Conservation (phyloP, 2,329 filamentous ascomycete species). For the Sordariomycetes sp. region DNA sequence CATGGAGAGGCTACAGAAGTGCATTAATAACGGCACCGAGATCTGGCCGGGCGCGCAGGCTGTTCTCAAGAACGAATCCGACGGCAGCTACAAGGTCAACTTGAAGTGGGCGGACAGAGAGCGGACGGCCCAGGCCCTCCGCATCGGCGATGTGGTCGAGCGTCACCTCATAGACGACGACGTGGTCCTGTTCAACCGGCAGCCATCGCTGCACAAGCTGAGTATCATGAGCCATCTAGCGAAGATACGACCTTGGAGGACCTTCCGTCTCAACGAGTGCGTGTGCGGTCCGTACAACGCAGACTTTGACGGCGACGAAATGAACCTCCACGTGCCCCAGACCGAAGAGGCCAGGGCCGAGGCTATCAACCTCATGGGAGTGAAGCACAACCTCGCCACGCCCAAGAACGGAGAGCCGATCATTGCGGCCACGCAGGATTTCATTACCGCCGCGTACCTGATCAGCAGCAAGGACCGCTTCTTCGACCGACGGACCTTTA, state of each 20-base stretch:
- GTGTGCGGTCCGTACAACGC: slow-evolving; percentile 97
- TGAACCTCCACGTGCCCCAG: slow-evolving; percentile 97
- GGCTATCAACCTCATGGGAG: slow-evolving; percentile 93
- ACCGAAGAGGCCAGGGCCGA: slow-evolving; percentile 94
- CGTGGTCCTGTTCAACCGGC: slow-evolving; percentile 94
- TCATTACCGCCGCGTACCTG: slow-evolving; percentile 90
- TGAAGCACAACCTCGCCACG: slow-evolving; percentile 91
- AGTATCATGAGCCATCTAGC: slow-evolving; percentile 95
- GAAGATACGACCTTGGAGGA: slow-evolving; percentile 89
- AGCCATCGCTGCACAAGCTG: slow-evolving; percentile 94
- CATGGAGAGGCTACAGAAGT: slow-evolving; percentile 65
- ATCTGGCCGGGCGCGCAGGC: slow-evolving; percentile 84
- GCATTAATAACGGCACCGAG: slow-evolving; percentile 64
- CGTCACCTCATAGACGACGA: slow-evolving; percentile 92
- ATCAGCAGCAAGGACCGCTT: slow-evolving; percentile 89
- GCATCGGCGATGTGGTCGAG: slow-evolving; percentile 81
- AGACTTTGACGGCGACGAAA: slow-evolving; percentile 98
- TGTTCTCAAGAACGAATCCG: slow-evolving; percentile 60
- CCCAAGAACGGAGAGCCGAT: slow-evolving; percentile 97
- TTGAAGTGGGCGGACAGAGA: slow-evolving; percentile 66
- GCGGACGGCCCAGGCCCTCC: slow-evolving; percentile 61
- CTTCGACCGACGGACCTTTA: slow-evolving; percentile 79
- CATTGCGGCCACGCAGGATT: slow-evolving; percentile 98
- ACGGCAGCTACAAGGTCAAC: slow-evolving; percentile 57
- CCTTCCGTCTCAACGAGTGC: slow-evolving; percentile 95